Conservation (phyloP, 148 eudicot genomes). For the Chenopodium suecicum region DNA sequence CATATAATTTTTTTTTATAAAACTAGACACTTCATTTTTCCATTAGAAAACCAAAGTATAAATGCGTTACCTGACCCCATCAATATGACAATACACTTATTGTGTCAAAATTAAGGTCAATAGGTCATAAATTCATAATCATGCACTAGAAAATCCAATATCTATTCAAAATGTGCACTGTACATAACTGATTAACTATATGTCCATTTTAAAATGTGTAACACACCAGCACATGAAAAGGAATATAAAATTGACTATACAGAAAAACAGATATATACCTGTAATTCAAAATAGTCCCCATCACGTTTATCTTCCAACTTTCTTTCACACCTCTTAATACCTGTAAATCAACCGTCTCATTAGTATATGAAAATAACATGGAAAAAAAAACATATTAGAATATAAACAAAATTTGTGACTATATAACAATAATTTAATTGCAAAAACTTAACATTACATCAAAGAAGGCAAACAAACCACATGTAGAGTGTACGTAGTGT, state of each 20-base stretch:
- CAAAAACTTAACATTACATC: too few species aligned
- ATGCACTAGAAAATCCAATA: too few species aligned
- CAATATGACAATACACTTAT: not conserved
- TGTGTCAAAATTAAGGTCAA: not conserved
- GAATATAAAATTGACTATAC: not conserved
- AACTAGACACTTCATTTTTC: not conserved
- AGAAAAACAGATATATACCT: conserved; percentile 41
- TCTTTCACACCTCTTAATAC: conserved; percentile 56
- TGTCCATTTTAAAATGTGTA: not conserved
- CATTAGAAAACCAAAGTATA: not conserved
- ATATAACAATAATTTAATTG: too few species aligned
- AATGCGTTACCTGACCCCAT: not conserved
- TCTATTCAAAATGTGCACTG: too few species aligned
- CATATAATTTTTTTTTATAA: too few species aligned
- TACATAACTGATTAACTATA: too few species aligned
- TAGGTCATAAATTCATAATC: too few species aligned
- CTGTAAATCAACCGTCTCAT: conserved; percentile 33
- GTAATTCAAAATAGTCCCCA: conserved; percentile 83
- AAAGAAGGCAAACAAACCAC: too few species aligned
- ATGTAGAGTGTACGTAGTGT: too few species aligned
- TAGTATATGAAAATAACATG: too few species aligned
- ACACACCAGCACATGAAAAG: not conserved
- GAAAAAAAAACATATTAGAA: too few species aligned
- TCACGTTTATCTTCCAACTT: conserved; percentile 52
- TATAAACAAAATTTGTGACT: too few species aligned